A percentile compares a stretch with the other conserved stretches of the same genome.
These are phyloP conservation scores for Aureococcus anophagefferens DNA, from an alignment of 108 stramenopile genomes.

Conservation along the genomic window DNA sequence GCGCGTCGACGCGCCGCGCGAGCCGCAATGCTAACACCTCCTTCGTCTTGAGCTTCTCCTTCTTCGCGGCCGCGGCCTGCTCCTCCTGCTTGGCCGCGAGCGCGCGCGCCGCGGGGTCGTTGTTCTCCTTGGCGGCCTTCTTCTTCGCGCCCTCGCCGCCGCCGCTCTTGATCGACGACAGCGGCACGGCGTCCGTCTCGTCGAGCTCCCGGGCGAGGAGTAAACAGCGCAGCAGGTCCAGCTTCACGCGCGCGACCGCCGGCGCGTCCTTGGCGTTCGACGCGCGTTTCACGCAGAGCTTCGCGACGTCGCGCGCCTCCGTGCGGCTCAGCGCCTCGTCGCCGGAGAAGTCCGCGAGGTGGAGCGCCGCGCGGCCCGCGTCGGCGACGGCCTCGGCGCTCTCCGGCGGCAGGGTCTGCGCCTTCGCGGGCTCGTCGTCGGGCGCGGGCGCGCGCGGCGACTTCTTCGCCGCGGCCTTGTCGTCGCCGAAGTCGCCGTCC, in stretches of 20 bases:
- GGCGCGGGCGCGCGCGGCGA: background rate
- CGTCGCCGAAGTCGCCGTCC: background rate
- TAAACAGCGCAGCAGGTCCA: constrained; percentile 1
- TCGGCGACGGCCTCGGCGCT: constrained; percentile 5
- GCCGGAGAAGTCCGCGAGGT: constrained; percentile 4
- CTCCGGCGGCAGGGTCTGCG: background rate
- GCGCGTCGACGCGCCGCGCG: constrained; percentile 30
- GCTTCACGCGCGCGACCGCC: constrained; percentile 3
- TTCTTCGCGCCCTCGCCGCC: background rate
- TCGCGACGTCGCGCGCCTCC: background rate
- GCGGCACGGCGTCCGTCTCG: background rate
- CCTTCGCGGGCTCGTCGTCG: background rate
- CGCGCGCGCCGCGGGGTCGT: background rate
- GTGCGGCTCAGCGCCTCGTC: background rate
- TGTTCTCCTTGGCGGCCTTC: background rate
- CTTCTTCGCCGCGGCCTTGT: background rate
- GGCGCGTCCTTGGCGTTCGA: background rate
- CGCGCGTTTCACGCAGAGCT: too few relatives aligned
- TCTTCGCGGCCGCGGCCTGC: background rate
- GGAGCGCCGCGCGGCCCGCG: constrained; percentile 2
- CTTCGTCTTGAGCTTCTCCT: background rate
- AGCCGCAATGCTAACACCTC: constrained; percentile 18
- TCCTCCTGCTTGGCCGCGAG: background rate
- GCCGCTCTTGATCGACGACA: background rate
- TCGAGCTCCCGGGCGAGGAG: constrained; percentile 4